Base-by-base conservation (phyloP, 179 eudicot species). In the Amaranthus tricolor region DNA sequence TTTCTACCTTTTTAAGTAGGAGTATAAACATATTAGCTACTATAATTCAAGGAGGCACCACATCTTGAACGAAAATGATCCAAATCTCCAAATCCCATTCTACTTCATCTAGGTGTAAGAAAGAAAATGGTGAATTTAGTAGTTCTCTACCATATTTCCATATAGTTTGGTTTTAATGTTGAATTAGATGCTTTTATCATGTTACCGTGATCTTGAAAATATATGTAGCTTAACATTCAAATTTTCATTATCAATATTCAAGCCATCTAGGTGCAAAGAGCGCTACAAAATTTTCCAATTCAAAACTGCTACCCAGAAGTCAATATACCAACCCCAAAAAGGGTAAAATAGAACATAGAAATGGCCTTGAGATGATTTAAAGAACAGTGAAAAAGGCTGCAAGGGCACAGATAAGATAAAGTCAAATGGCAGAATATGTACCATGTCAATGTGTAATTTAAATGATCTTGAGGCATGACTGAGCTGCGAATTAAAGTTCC, bases 391-490 rank as follows among this genome's bases (percentile, higher is more conserved):
- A 10, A 6, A 20, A 19, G 19, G 19, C 47, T 43, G 64, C 77
- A 61, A 57, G 45, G 48, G 53, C 40, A 69, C 0, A 49, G 15
- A 57, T 44, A 45, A 65, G 24, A 19, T 62, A 45, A 16, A 74
- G 55, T 68, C 57, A 55, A 73, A 47, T 63, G 68, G 55, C 3
- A 77, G 67, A 16, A 68, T 67, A 62, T 81, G 62, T 89, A 95
- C 99, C 99, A 95, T 68, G 99, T 95, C 66, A 95, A 24, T 75
- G 85, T 88, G 81, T 95, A 95, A 74, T 95, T 93, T 62, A 95
- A 88, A 86, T 95, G 99, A 85, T 92, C 97, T 75, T 89, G 99
- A 10, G 99, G 99, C 98, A 94, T 92, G 71, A 90, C 97, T 60
- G 99, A 95, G 83, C 90, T 89, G 57, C 91, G 90, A 79, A 93